Evolutionary conservation across 768 basidiomycete genomes (phyloP).

Genomic region (Solioccasus polychromus): DNA sequence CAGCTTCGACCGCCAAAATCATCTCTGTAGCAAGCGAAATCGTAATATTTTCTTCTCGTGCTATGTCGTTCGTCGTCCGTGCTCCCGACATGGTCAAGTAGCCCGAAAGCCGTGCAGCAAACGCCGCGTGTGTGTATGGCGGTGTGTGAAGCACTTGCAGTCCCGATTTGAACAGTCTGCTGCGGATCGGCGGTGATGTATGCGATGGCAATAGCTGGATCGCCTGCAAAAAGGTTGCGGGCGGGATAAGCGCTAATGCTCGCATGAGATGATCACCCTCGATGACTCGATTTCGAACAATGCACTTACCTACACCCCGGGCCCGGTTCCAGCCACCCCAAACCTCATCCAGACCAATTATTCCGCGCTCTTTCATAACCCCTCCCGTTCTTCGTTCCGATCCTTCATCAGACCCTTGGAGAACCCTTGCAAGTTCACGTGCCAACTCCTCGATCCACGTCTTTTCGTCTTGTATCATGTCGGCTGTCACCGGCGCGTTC

Average conservation of each 20-base stretch:
- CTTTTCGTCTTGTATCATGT: conserved; percentile 82
- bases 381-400: conserved; percentile 36
- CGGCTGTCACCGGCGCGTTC: conserved; percentile 79
- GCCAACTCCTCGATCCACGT: conserved; percentile 80
- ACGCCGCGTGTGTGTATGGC: conserved; percentile 62
- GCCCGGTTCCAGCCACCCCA: conserved; percentile 97
- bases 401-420: conserved; percentile 45
- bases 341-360: conserved; percentile 86
- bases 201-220: conserved; percentile 62
- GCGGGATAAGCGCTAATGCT: conserved; percentile 80
- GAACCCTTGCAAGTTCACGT: conserved; percentile 71
- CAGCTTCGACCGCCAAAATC: conserved; percentile 68
- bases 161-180: conserved; percentile 68
- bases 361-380: conserved; percentile 75
- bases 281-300: not conserved
- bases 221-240: conserved; percentile 77
- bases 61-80: conserved; percentile 67
- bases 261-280: not conserved
- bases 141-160: conserved; percentile 85
- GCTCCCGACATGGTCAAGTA: conserved; percentile 49
- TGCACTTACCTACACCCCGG: conserved; percentile 70
- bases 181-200: conserved; percentile 65
- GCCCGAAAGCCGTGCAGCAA: conserved; percentile 62
- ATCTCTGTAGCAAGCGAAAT: conserved; percentile 77
- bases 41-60: conserved; percentile 65